Evolutionary conservation across 129 eudicot species (phyloP), one percentile per base, ranked within the genome.

Genomic region (Helianthus tuberosus): DNA sequence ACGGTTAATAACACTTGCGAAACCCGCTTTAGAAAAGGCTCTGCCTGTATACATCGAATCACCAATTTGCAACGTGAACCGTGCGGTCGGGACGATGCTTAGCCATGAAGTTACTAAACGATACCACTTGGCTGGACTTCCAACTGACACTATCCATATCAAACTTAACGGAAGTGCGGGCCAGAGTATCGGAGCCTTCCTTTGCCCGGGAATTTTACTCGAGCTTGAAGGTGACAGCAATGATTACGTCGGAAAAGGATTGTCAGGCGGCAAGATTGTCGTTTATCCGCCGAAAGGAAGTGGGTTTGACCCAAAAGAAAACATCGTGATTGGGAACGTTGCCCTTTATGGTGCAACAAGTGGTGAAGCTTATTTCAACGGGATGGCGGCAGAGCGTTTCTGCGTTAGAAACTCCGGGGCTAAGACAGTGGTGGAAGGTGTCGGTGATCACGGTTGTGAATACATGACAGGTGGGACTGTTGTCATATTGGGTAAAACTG

Each of bases 181-280:
- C 11, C 99, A 95, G 84, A 95, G 99, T 76, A 82, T 95, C 3
- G 99, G 97, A 69, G 99, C 99, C 60, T 95, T 95, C 79, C 84
- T 95, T 0, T 95, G 99, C 78, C 85, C 99, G 20, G 99, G 99
- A 48, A 85, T 95, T 52, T 80, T 81, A 69, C 85, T 95, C 13
- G 99, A 95, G 87, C 91, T 95, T 68, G 99, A 95, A 84, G 99
- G 99, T 7, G 99, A 95, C 69, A 88, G 97, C 82, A 95, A 95
- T 80, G 99, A 95, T 71, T 95, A 95, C 80, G 99, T 95, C 3
- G 99, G 99, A 8, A 95, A 95, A 70, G 99, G 99, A 11, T 74
- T 95, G 66, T 95, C 97, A 0, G 99, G 99, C 71, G 99, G 99
- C 6, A 95, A 87, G 78, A 85, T 95, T 48, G 75, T 91, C 17